Conservation (phyloP, 441 rosid species). For the Arabidopsis hybrid region DNA sequence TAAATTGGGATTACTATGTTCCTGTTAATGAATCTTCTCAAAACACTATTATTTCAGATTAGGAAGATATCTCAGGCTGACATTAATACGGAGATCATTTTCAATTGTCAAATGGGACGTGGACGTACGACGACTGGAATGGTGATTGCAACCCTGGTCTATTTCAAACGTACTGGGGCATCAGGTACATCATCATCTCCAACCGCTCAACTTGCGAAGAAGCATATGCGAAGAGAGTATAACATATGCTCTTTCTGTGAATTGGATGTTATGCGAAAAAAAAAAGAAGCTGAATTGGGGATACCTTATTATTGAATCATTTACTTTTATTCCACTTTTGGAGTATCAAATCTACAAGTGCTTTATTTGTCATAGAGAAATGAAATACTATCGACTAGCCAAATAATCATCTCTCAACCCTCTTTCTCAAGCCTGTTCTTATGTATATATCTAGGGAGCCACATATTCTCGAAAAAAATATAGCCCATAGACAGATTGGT, state of each 20-base stretch:
- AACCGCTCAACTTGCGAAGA: slow-evolving; percentile 19
- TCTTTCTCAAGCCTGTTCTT: slow-evolving; percentile 26
- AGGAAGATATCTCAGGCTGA: slow-evolving; percentile 84
- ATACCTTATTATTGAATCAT: neutral
- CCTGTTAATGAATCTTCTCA: neutral
- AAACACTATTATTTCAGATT: slow-evolving; percentile 59
- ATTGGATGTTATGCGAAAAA: neutral
- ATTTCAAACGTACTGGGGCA: slow-evolving; percentile 90
- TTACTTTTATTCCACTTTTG: slow-evolving; percentile 2
- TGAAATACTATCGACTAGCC: slow-evolving; percentile 5
- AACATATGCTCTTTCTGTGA: slow-evolving; percentile 4
- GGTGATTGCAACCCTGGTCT: slow-evolving; percentile 96
- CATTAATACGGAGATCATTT: slow-evolving; percentile 76
- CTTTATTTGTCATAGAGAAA: slow-evolving; percentile 25
- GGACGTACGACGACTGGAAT: slow-evolving; percentile 99
- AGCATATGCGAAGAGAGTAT: slow-evolving; percentile 23
- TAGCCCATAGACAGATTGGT: slow-evolving; percentile 11
- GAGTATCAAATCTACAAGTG: neutral
- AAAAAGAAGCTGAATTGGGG: slow-evolving; percentile 10
- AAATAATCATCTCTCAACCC: slow-evolving; percentile 7
- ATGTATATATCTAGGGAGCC: slow-evolving; percentile 18
- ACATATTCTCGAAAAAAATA: slow-evolving; percentile 5
- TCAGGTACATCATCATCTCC: slow-evolving; percentile 65
- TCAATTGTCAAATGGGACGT: slow-evolving; percentile 99
- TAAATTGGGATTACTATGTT: neutral